Percentiles rank a stretch among this genome's conserved stretches.
Evolutionary conservation across 2,329 filamentous ascomycete genomes (phyloP).

Genomic region (Magnaporthiopsis rhizophila): DNA sequence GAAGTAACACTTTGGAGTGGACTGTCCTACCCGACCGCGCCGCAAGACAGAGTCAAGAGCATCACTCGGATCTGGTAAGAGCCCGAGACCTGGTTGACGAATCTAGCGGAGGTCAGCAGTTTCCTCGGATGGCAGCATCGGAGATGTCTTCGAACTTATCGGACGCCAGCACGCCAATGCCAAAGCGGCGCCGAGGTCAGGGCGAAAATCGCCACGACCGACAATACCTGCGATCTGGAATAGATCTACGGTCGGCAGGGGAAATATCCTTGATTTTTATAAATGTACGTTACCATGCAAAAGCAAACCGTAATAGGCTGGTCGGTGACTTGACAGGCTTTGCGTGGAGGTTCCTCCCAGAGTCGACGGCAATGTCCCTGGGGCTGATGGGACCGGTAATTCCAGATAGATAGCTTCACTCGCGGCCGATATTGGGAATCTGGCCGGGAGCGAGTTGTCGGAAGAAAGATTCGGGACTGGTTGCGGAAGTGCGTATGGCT

Average conservation of each 20-base stretch:
- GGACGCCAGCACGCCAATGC: background rate
- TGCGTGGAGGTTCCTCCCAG: too few relatives aligned
- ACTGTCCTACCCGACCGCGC: slow-evolving; percentile 37
- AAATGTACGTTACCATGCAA: slow-evolving; percentile 1
- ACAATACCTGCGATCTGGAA: background rate
- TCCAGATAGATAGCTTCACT: too few relatives aligned
- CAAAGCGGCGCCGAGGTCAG: background rate
- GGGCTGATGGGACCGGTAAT: too few relatives aligned
- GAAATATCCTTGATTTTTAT: background rate
- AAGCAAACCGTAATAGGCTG: slow-evolving; percentile 5
- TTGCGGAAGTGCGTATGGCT: too few relatives aligned
- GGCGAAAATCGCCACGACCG: background rate
- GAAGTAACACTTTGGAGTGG: background rate
- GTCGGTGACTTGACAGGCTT: too few relatives aligned
- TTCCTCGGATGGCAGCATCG: slow-evolving; percentile 1
- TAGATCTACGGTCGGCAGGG: background rate
- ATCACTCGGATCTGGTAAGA: slow-evolving; percentile 29
- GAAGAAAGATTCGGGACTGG: too few relatives aligned
- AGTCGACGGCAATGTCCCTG: too few relatives aligned
- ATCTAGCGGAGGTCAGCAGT: slow-evolving; percentile 16
- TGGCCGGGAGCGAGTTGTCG: too few relatives aligned
- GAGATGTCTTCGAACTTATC: background rate
- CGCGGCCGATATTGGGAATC: too few relatives aligned
- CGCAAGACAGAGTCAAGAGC: slow-evolving; percentile 41
- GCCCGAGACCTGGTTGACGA: slow-evolving; percentile 25